Conservation (phyloP, 352 stramenopile genomes). For the Phytophthora sansomeana region DNA sequence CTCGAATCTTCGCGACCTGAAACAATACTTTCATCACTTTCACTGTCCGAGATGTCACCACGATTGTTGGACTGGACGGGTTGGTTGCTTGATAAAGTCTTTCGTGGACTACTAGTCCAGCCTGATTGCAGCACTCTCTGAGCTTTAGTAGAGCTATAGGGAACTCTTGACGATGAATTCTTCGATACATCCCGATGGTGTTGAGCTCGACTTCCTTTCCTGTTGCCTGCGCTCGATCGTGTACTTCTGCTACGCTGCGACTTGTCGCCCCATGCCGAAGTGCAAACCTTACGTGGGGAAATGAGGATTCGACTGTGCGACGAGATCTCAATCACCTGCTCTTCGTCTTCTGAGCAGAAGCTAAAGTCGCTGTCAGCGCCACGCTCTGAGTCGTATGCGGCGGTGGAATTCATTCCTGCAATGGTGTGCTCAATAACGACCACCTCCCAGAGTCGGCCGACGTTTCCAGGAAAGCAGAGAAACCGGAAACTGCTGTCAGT, state of each 20-base stretch:
- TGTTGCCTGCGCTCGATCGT: not conserved
- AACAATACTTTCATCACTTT: constrained; percentile 17
- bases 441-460: constrained; percentile 18
- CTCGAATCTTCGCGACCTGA: constrained; percentile 7
- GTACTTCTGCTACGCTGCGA: constrained; percentile 10
- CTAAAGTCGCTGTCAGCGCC: constrained; percentile 25
- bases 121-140: not conserved
- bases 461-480: constrained; percentile 31
- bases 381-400: constrained; percentile 22
- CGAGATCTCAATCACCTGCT: constrained; percentile 67
- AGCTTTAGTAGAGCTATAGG: not conserved
- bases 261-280: constrained; percentile 27
- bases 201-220: not conserved
- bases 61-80: constrained; percentile 18
- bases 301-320: constrained; percentile 69
- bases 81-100: constrained; percentile 5
- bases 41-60: constrained; percentile 18
- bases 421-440: constrained; percentile 21
- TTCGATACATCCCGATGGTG: constrained; percentile 5
- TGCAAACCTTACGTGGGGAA: constrained; percentile 46
- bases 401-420: constrained; percentile 32
- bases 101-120: constrained; percentile 5
- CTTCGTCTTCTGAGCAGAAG: constrained; percentile 39
- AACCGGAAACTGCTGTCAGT: constrained; percentile 21
- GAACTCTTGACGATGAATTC: not conserved